Percentiles rank a stretch among this genome's conserved stretches.
These are phyloP conservation scores for Aspergillus sclerotiicarbonarius DNA, from an alignment of 495 filamentous ascomycete genomes.

Conservation along the genomic window DNA sequence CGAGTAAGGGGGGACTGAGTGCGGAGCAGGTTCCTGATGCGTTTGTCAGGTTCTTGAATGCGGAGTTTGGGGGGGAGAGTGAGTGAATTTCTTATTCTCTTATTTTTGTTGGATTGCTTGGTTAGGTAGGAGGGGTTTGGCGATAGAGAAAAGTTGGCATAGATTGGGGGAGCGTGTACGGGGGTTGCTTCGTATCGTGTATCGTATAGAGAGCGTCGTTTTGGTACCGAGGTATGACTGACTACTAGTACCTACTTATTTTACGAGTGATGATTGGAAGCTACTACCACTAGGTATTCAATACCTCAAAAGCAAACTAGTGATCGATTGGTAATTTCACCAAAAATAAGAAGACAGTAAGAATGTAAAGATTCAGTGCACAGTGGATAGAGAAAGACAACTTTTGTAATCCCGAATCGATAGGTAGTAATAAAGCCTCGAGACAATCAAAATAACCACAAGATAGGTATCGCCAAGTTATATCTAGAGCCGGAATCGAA, in stretches of 20 bases:
- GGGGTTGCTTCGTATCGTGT: neutral
- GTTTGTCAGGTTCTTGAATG: conserved; percentile 50
- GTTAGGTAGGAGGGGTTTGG: neutral
- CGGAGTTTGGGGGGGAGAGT: conserved; percentile 34
- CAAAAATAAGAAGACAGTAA: neutral
- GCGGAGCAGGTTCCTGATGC: conserved; percentile 42
- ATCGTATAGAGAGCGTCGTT: neutral
- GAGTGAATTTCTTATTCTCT: neutral
- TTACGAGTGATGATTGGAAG: conserved; percentile 1
- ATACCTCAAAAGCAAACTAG: neutral
- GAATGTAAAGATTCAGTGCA: too few species aligned
- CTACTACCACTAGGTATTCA: neutral
- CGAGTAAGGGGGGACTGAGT: conserved; percentile 26
- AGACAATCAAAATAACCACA: neutral
- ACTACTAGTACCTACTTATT: neutral
- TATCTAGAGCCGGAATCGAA: neutral
- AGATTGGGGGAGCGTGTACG: neutral
- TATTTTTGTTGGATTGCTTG: neutral
- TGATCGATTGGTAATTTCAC: neutral
- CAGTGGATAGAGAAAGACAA: too few species aligned
- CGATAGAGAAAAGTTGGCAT: neutral
- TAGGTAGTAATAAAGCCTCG: neutral
- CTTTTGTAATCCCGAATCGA: neutral
- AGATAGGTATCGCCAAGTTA: neutral
- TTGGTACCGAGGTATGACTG: neutral